phyloP scores from a whole-genome alignment of 345 rosid genomes.

The Syzygium oleosum region DNA sequence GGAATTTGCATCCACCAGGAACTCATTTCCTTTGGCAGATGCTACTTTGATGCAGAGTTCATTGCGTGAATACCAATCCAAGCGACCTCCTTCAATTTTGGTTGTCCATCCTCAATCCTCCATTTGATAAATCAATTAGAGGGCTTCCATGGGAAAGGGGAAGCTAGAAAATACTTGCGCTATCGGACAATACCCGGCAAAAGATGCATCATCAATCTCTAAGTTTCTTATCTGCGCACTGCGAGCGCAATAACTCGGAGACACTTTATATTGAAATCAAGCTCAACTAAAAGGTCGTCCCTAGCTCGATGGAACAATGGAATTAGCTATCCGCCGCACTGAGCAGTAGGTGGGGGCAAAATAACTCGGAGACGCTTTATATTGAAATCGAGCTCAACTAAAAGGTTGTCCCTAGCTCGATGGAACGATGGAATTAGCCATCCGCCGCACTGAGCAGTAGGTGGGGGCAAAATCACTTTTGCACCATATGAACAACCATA shows the following conservation, averaged over 20 bases:
- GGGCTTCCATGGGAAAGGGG: background rate
- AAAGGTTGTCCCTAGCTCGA: background rate
- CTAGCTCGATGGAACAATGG: background rate
- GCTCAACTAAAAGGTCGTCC: background rate
- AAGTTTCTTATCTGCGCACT: background rate
- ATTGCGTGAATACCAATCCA: background rate
- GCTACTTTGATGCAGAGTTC: background rate
- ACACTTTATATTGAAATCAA: background rate
- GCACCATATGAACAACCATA: background rate
- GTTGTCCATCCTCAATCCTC: background rate
- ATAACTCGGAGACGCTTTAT: background rate
- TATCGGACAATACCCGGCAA: background rate
- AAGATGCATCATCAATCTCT: background rate
- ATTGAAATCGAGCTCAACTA: background rate
- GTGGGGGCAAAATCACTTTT: background rate
- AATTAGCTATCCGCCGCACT: background rate
- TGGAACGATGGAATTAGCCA: background rate
- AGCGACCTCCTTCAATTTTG: background rate
- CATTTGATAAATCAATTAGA: background rate
- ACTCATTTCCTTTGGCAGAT: background rate
- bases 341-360: background rate
- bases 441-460: background rate
- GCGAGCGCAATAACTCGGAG: background rate
- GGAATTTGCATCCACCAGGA: background rate
- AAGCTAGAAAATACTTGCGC: background rate